Percentiles rank a stretch among this genome's conserved stretches.
Evolutionary conservation across 371 early-diverging fungal species (phyloP).

Genomic region (Mucor plumbeus): DNA sequence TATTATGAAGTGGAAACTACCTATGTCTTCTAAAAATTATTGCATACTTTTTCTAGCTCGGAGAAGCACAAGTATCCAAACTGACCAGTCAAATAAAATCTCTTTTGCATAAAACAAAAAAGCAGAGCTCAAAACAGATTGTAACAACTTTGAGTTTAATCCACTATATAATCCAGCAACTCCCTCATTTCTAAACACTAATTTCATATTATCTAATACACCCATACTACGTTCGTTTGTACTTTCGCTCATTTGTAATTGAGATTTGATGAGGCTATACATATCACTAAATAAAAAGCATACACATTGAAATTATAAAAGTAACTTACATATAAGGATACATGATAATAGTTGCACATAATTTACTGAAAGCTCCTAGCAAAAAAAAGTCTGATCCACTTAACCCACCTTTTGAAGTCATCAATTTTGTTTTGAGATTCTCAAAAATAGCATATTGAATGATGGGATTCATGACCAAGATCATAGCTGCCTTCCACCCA

Average conservation of each 20-base stretch:
- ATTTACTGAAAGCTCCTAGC: constrained; percentile 91
- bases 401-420: constrained; percentile 58
- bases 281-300: constrained; percentile 5
- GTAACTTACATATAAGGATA: constrained; percentile 92
- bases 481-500: constrained; percentile 87
- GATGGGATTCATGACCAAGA: constrained; percentile 95
- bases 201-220: constrained; percentile 83
- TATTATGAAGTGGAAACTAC: background rate
- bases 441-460: constrained; percentile 97
- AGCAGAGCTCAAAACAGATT: constrained; percentile 90
- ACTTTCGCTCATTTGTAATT: constrained; percentile 91
- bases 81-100: constrained; percentile 73
- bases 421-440: constrained; percentile 68
- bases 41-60: constrained; percentile 40
- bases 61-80: constrained; percentile 61
- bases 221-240: constrained; percentile 74
- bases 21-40: background rate
- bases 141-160: constrained; percentile 86
- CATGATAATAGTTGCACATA: constrained; percentile 91
- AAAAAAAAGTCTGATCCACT: constrained; percentile 87
- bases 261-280: constrained; percentile 84
- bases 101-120: constrained; percentile 92
- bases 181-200: constrained; percentile 86
- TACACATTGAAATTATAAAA: background rate
- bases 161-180: constrained; percentile 83